Base-by-base conservation (phyloP, 768 basidiomycete genomes). In the Scleroderma bovista region DNA sequence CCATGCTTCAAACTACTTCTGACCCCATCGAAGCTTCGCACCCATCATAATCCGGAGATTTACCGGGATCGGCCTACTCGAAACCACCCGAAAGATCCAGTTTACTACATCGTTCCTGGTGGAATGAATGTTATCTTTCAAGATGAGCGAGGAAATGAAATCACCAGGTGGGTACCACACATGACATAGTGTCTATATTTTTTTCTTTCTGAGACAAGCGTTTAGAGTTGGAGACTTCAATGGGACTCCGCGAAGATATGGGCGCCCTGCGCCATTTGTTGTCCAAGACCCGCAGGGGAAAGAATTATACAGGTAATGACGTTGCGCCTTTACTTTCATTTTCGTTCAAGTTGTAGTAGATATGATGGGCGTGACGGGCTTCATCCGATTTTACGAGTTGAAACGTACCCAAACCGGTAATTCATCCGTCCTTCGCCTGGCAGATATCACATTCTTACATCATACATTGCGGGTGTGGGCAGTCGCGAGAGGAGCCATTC, bases 41-140 rank as follows among this genome's bases (percentile, higher is more conserved):
- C 61, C 48, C 57, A 55, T 55, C 51, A 47, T 49, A 48, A 61
- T 51, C 52, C 53, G 58, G 53, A 67, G 53, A 31, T 51, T 29
- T 47, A 60, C 46, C 48, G 46, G n/a, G 62, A 64, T 52, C 44
- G 58, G 55, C 44, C 65, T 44, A 46, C 51, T 49, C 57, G 53
- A 40, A 47, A 58, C 38, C 39, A 61, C 52, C 45, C 59, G 15
- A 57, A 59, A 38, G 61, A 58, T 53, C 53, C 78, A 63, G 56
- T 72, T 69, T 73, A 72, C 60, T 87, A 86, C 55, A 77, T 87
- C 55, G 75, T 86, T 44, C 85, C 86, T 33, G 74, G 72, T 16
- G 84, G 83, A 19, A 69, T 79, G 52, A 76, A 80, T 51, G 79
- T 86, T 6, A 75, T 86, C 41, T 86, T 88, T 57, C 75, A 82